phyloP scores from a whole-genome alignment of 352 stramenopile genomes.

The Blastocystis sp. region DNA sequence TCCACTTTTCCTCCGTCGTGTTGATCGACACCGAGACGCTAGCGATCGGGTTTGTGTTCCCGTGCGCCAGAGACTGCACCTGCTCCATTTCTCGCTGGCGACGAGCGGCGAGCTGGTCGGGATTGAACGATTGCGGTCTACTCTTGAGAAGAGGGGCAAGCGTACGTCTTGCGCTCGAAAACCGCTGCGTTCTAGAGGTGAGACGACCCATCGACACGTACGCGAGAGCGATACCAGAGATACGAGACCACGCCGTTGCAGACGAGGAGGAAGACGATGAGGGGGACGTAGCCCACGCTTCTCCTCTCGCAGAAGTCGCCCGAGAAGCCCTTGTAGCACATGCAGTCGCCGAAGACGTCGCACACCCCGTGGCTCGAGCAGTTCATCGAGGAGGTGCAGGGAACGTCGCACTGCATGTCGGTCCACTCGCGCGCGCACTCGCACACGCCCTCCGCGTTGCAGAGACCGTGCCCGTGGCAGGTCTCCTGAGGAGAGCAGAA shows the following conservation, averaged over 20 bases:
- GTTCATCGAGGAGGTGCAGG: neutral
- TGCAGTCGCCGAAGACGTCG: neutral
- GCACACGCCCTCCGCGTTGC: neutral
- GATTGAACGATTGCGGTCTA: constrained; percentile 25
- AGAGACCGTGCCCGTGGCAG: neutral
- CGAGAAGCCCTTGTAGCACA: neutral
- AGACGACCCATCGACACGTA: neutral
- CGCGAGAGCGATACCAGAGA: neutral
- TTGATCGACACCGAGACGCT: neutral
- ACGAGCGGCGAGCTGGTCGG: constrained; percentile 3
- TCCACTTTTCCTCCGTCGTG: neutral
- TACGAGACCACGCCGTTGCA: neutral
- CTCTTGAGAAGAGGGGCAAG: neutral
- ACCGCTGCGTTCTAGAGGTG: neutral
- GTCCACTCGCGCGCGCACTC: neutral
- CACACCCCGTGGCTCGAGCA: neutral
- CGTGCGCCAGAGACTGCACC: neutral
- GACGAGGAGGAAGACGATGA: neutral
- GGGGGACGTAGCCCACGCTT: neutral
- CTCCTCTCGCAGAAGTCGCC: neutral
- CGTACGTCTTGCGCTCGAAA: constrained; percentile 19
- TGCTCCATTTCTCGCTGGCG: neutral
- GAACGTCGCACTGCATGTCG: neutral
- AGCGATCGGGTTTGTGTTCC: neutral
- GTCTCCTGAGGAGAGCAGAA: neutral